Evolutionary conservation across 805 yeast genomes (phyloP), one percentile per base, ranked within the genome.

Genomic region (Hemisphaericaspora nanyangensis): DNA sequence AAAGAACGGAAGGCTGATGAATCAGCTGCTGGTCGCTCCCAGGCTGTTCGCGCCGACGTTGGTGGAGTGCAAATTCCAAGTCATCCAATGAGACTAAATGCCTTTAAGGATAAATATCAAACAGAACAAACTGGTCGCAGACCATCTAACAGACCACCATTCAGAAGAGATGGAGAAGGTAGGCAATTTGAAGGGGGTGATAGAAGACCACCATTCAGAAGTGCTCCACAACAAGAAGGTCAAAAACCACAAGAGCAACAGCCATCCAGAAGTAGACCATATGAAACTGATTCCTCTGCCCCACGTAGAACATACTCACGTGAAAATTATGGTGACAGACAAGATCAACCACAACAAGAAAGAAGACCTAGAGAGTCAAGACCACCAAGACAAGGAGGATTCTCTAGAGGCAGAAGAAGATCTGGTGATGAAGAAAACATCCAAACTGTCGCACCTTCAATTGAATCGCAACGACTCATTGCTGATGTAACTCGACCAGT

Each of bases 401-500:
- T 13, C 12, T 10, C n/a, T 10, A 2, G 17, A 8, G 17, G 35
- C 13, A 13, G 29, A 24, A 12, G 18, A 19, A 13, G 29, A 13
- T 10, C 27, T 16, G 17, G 22, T n/a, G 20, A 7, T 11, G 18
- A 7, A 12, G 31, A 16, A 19, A 7, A 7, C 12, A 19, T 11
- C 13, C 18, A 11, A 24, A 24, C 46, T 16, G 22, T 43, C 3
- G 25, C 37, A 10, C 37, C 25, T 12, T 22, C 33, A 18, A 38
- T 45, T 28, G 42, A 28, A 39, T 26, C 43, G 4, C 37, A 43
- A 28, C 19, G 28, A 15, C 22, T 43, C 17, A 30, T 10, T 7
- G 17, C 45, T 7, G 26, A 20, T 3, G 12, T 40, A 12, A 36
- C 40, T 17, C 13, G 16, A 4, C 49, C 49, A 5, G 22, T 29